phyloP scores from a whole-genome alignment of 306 rosid species.

The Glycine latifolia region DNA sequence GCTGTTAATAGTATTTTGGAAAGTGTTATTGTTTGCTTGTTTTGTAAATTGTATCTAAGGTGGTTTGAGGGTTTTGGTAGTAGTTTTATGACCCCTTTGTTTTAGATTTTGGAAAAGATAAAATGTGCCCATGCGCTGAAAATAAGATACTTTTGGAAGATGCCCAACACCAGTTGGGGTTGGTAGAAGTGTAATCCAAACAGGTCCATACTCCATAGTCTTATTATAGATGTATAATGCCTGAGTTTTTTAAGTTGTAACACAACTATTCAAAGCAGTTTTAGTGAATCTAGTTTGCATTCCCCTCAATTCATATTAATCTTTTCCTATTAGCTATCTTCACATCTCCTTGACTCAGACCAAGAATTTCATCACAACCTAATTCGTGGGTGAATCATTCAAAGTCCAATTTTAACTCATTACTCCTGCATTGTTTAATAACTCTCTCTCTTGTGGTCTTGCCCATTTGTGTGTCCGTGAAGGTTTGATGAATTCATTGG shows the following conservation, averaged over 20 bases:
- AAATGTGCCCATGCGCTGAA: background rate
- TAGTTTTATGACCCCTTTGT: background rate
- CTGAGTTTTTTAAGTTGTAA: background rate
- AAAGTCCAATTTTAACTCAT: no score
- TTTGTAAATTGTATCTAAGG: background rate
- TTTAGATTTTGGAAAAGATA: conserved; percentile 1
- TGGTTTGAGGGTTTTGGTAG: background rate
- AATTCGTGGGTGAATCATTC: no score
- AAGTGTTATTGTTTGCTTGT: background rate
- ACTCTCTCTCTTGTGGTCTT: no score
- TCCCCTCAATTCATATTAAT: background rate
- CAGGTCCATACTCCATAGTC: background rate
- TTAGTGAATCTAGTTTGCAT: background rate
- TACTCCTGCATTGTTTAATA: no score
- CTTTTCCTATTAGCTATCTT: background rate
- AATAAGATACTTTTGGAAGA: conserved; percentile 5
- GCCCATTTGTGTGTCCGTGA: no score
- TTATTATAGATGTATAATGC: background rate
- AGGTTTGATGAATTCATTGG: no score
- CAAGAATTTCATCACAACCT: background rate
- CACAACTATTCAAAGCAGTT: background rate
- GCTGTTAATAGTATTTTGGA: no score
- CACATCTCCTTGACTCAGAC: background rate
- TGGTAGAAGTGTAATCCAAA: background rate
- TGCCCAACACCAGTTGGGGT: background rate